Evolutionary conservation across 2,329 filamentous ascomycete genomes (phyloP).

Genomic region (Ophiostoma montium): DNA sequence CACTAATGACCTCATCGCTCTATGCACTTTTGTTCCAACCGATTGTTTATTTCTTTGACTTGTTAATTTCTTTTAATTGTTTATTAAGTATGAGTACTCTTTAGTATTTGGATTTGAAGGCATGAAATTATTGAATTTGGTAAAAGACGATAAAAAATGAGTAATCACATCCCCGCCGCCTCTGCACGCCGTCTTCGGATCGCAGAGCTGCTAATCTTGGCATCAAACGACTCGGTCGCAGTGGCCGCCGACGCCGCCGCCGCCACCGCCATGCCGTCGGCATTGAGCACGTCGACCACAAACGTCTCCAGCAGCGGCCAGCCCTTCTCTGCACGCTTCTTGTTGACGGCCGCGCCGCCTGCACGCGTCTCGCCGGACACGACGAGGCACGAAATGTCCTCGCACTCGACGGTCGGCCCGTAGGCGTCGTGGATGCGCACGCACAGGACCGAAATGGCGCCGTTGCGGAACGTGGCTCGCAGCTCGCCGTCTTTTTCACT

Average conservation of each 20-base stretch:
- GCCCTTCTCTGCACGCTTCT: slow-evolving; percentile 59
- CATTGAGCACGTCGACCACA: slow-evolving; percentile 78
- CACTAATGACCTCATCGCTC: neutral
- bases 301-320: slow-evolving; percentile 68
- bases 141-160: too few species aligned
- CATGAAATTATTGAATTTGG: too few species aligned
- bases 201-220: slow-evolving; percentile 84
- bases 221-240: slow-evolving; percentile 37
- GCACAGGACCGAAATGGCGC: slow-evolving; percentile 54
- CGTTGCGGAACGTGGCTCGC: slow-evolving; percentile 42
- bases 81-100: too few species aligned
- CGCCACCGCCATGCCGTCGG: slow-evolving; percentile 29
- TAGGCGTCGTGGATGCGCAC: slow-evolving; percentile 79
- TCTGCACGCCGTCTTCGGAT: slow-evolving; percentile 45
- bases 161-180: too few species aligned
- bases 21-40: too few species aligned
- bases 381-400: slow-evolving; percentile 64
- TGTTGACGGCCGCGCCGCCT: slow-evolving; percentile 75
- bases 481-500: slow-evolving; percentile 28
- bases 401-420: slow-evolving; percentile 77
- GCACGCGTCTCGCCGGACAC: slow-evolving; percentile 78
- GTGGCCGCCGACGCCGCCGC: slow-evolving; percentile 26
- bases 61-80: too few species aligned
- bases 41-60: too few species aligned
- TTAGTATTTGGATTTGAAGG: too few species aligned